phyloP scores from a whole-genome alignment of 1,284 basidiomycete species.

The Cryptococcus jaspeensis region DNA sequence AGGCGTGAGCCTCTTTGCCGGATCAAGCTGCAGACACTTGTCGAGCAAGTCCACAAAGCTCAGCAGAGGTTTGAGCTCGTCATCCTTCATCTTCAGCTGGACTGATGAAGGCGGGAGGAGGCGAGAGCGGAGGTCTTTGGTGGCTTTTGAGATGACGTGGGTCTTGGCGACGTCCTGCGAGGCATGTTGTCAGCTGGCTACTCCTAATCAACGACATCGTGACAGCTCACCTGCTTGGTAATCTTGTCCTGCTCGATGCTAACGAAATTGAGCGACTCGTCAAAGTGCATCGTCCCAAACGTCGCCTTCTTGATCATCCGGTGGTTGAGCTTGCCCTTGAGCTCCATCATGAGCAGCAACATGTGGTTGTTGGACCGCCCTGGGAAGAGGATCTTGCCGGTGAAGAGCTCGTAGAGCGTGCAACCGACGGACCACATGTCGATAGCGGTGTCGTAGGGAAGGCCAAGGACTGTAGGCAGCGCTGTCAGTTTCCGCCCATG shows the following conservation, averaged over 20 bases:
- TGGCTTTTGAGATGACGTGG: slow-evolving; percentile 79
- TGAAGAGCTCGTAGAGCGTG: slow-evolving; percentile 96
- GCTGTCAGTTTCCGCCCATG: slow-evolving; percentile 1
- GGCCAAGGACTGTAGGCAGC: slow-evolving; percentile 75
- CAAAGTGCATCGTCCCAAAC: slow-evolving; percentile 90
- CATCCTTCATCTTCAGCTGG: slow-evolving; percentile 71
- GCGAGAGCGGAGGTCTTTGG: slow-evolving; percentile 73
- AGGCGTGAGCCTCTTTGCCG: slow-evolving; percentile 77
- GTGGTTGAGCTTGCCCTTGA: slow-evolving; percentile 88
- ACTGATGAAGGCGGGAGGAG: slow-evolving; percentile 75
- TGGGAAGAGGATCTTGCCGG: slow-evolving; percentile 97
- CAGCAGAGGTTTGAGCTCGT: slow-evolving; percentile 78
- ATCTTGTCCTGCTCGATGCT: slow-evolving; percentile 79
- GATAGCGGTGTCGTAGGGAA: slow-evolving; percentile 88
- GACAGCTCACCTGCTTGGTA: slow-evolving; percentile 69
- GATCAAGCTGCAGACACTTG: slow-evolving; percentile 88
- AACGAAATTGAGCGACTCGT: slow-evolving; percentile 65
- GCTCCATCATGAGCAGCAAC: slow-evolving; percentile 94
- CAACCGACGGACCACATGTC: slow-evolving; percentile 98
- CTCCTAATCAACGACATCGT: slow-evolving; percentile 1
- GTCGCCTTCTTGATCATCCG: slow-evolving; percentile 93
- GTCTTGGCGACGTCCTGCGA: slow-evolving; percentile 73
- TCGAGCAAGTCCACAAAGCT: slow-evolving; percentile 89
- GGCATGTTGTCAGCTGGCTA: slow-evolving; percentile 5
- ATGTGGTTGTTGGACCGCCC: slow-evolving; percentile 98